Evolutionary conservation across 2,329 filamentous ascomycete species (phyloP), one percentile per base, ranked within the genome.

Genomic region (Myriosclerotinia scirpicola): DNA sequence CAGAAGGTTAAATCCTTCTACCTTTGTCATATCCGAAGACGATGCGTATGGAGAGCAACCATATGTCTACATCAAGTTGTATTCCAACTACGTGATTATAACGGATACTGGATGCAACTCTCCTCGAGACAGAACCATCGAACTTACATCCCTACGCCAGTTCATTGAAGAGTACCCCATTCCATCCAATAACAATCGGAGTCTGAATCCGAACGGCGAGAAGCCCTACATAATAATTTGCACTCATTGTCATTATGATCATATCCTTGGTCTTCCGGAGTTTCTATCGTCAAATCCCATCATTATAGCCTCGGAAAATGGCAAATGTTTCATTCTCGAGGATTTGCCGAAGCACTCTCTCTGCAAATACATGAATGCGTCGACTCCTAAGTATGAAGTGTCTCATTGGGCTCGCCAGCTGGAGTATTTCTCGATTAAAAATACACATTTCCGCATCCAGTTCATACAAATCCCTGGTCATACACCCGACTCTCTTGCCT

Each of bases 201-300:
- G 77, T 8, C 71, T 83, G 6, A 82, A 82, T 58, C 75, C 76
- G 3, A 66, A 65, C 5, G 74, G 74, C 0, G 50, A 54, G 11
- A 77, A 74, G 65, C 40, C 56, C 64, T 83, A 83, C 68, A 69
- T 78, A 9, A 77, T 82, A 20, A 77, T 83, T 55, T 78, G 77
- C 69, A 79, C 79, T 1, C 81, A 83, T 69, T 83, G 81, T 69
- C 81, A 83, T 67, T 82, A 79, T 69, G 81, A 83, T 59, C 77
- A 78, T 58, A 78, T 78, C 46, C 70, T 73, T 26, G 73, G 74
- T n/a, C 70, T 75, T 14, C 65, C 72, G 9, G 65, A 71, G 15
- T 75, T 75, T 48, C 60, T 71, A 1, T 63, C 68, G 5, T 44
- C 70, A 56, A 63, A 68, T 2, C 70, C 73, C n/a, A 69, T 53